Evolutionary conservation across 495 filamentous ascomycete species (phyloP).

Genomic region (Patellaria atrata): DNA sequence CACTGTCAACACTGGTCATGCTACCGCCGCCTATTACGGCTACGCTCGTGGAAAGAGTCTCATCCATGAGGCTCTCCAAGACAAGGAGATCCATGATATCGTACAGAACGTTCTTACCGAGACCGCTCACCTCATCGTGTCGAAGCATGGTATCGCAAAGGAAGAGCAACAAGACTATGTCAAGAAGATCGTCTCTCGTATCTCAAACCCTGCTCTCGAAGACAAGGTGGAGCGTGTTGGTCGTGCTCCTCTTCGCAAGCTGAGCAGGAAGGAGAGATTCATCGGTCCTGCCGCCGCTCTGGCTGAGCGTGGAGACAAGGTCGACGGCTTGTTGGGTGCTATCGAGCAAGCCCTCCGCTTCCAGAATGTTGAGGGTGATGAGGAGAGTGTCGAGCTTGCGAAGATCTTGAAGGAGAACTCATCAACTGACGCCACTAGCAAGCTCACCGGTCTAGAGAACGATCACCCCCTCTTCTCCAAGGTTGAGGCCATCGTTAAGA

Average conservation of each 20-base stretch:
- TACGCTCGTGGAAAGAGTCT: constrained; percentile 66
- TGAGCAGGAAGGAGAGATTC: constrained; percentile 85
- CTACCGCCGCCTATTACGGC: constrained; percentile 93
- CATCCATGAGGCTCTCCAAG: constrained; percentile 69
- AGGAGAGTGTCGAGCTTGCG: constrained; percentile 69
- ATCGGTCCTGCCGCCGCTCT: constrained; percentile 80
- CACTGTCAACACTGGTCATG: constrained; percentile 97
- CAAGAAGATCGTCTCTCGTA: constrained; percentile 77
- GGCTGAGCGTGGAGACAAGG: constrained; percentile 59
- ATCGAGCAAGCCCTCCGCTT: constrained; percentile 81
- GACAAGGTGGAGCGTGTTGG: constrained; percentile 91
- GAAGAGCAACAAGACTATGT: constrained; percentile 80
- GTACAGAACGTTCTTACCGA: constrained; percentile 65
- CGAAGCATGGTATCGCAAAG: constrained; percentile 66
- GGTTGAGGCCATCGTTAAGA: constrained; percentile 58
- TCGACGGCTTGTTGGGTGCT: constrained; percentile 53
- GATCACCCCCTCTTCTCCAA: constrained; percentile 56
- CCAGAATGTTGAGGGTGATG: constrained; percentile 79
- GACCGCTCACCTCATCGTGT: constrained; percentile 68
- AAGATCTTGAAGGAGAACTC: constrained; percentile 60
- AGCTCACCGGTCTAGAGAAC: constrained; percentile 62
- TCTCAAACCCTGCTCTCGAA: constrained; percentile 88
- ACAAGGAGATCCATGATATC: constrained; percentile 51
- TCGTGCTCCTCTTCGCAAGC: constrained; percentile 84
- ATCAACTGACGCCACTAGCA: constrained; percentile 50